Base-by-base conservation (phyloP, 2,329 filamentous ascomycete species). In the Colletotrichum navitas region DNA sequence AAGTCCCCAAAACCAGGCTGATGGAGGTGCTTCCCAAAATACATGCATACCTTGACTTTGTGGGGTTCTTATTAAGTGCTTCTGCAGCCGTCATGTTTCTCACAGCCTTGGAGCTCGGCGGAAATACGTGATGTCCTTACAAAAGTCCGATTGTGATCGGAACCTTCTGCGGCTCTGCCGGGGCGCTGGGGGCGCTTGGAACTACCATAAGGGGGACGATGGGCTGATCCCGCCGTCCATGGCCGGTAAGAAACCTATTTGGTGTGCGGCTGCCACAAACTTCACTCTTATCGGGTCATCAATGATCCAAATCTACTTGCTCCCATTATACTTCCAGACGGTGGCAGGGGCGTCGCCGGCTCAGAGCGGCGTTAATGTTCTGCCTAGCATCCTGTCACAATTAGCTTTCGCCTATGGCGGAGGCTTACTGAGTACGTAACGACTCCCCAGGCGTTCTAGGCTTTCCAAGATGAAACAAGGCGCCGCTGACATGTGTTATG, bases 181-280 rank as follows among this genome's bases (percentile, higher is more conserved):
- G 63, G 3, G 62, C 74, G 1, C 58, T 78, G 3, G 56, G 73
- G 16, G 52, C 73, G 45, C 73, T 2, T 76, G 76, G 70, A 76
- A 80, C 41, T 74, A 63, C 36, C 64, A 72, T 26, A 65, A 73
- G 58, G 70, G 77, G 24, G 78, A 80, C 6, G 70, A 73, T 3
- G 77, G 76, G 1, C 69, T 80, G 45, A 58, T 81, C 21, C 76
- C 76, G 5, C 71, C 63, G 1, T 64, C 72, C 0, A 71, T 78
- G 66, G 45, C 76, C 8, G 63, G 63, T 3, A 73, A 73, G 21
- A 68, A 73, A 0, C 68, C 71, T 21, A 71, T 78, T 6, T 63
- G 66, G 47, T 80, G 83, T 75, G 80, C 83, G 43, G 80, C 79
- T 0, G 83, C 83, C 2, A 77, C 78, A 39, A 86, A 81, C 77